Conservation (phyloP, 768 basidiomycete genomes). For the Thelephora aurantiotincta region DNA sequence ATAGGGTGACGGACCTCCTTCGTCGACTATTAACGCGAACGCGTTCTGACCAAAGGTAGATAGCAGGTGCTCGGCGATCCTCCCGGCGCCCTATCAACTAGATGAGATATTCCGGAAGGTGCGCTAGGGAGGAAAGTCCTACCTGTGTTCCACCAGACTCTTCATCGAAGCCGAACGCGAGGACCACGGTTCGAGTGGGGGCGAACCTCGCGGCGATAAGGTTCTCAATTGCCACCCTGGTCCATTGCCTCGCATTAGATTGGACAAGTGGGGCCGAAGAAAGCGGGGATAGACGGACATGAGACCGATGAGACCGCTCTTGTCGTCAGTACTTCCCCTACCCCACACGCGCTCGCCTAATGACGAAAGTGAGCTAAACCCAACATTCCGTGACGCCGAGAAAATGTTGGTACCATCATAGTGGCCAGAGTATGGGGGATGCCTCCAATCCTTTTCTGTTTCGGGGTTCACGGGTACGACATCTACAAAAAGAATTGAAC, state of each 20-base stretch:
- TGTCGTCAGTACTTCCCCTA: slow-evolving; percentile 62
- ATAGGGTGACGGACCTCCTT: slow-evolving; percentile 54
- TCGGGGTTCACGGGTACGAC: slow-evolving; percentile 45
- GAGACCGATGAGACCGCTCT: slow-evolving; percentile 56
- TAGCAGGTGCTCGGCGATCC: slow-evolving; percentile 33
- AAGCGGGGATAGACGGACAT: slow-evolving; percentile 26
- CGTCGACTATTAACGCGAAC: slow-evolving; percentile 75
- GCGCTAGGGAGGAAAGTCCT: too few relatives aligned
- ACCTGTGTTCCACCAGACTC: slow-evolving; percentile 7
- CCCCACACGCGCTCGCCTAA: slow-evolving; percentile 59
- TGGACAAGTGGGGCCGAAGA: background rate
- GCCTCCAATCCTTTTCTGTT: slow-evolving; percentile 34
- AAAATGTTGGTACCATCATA: slow-evolving; percentile 29
- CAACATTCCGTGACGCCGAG: slow-evolving; percentile 21
- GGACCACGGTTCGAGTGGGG: slow-evolving; percentile 43
- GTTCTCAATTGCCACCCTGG: slow-evolving; percentile 43
- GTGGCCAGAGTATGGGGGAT: slow-evolving; percentile 46
- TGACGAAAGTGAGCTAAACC: slow-evolving; percentile 21
- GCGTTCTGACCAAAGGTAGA: slow-evolving; percentile 54
- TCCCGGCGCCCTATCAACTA: slow-evolving; percentile 34
- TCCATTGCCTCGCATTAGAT: background rate
- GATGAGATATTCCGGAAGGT: too few relatives aligned
- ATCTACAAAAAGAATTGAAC: slow-evolving; percentile 20
- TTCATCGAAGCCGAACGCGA: slow-evolving; percentile 17
- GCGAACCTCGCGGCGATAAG: slow-evolving; percentile 47